Evolutionary conservation across 169 alveolate genomes (phyloP).

Genomic region (Cryptosporidium tyzzeri): DNA sequence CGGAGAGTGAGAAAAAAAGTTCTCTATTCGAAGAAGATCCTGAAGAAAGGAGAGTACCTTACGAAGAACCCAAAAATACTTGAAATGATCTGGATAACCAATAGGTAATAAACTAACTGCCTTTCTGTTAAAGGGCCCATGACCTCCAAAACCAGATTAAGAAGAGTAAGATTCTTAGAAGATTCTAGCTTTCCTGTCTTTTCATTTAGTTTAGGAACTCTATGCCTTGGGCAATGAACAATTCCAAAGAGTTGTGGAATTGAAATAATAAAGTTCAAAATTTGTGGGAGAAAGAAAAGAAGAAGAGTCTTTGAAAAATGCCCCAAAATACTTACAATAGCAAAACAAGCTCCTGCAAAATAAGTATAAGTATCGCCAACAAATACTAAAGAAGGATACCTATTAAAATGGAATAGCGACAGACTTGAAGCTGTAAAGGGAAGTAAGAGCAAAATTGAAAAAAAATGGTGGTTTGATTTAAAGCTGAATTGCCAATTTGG

Average conservation of each 20-base stretch:
- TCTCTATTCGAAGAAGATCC: conserved; percentile 24
- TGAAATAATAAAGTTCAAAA: conserved; percentile 90
- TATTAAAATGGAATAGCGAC: conserved; percentile 87
- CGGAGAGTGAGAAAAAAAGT: background rate
- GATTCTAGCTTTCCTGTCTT: conserved; percentile 86
- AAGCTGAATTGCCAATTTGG: conserved; percentile 32
- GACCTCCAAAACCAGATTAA: conserved; percentile 87
- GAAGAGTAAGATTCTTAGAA: conserved; percentile 88
- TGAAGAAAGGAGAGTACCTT: conserved; percentile 81
- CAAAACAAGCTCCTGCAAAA: conserved; percentile 94
- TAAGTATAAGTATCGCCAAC: conserved; percentile 95
- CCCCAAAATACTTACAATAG: conserved; percentile 92
- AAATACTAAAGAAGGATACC: conserved; percentile 93
- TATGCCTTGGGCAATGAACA: conserved; percentile 92
- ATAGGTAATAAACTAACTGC: conserved; percentile 83
- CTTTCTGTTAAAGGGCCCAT: conserved; percentile 91
- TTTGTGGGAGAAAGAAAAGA: conserved; percentile 92
- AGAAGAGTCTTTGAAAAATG: conserved; percentile 90
- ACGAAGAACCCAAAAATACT: conserved; percentile 85
- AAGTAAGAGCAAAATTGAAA: conserved; percentile 85
- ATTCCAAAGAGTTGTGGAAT: conserved; percentile 92
- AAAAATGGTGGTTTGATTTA: conserved; percentile 83
- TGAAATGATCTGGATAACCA: conserved; percentile 86
- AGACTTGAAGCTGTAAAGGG: conserved; percentile 89
- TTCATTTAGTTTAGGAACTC: conserved; percentile 88